Percentiles rank a stretch among this genome's conserved stretches.
Conservation (phyloP, 2,329 filamentous ascomycete genomes). For the Ascocoryne sarcoides region DNA sequence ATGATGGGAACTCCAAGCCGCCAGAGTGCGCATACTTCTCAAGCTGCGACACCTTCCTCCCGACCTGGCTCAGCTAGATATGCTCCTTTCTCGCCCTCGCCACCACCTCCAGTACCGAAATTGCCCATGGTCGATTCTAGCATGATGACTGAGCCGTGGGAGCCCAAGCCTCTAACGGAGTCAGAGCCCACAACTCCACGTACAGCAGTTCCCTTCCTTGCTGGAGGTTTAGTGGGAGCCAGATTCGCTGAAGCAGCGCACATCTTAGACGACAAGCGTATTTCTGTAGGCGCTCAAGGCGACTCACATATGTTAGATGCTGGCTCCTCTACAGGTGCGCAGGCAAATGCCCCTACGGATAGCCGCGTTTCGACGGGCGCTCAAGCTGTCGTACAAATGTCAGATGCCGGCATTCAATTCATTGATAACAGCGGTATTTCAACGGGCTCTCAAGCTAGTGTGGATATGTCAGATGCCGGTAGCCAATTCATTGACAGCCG, state of each 20-base stretch:
- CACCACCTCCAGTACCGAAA: constrained; percentile 42
- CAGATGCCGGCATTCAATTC: neutral
- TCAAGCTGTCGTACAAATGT: neutral
- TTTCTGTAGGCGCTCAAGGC: neutral
- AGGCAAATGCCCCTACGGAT: neutral
- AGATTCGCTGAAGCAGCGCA: constrained; percentile 2
- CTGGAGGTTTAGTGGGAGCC: constrained; percentile 14
- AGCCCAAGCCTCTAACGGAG: constrained; percentile 20
- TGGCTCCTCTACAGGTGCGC: too few species aligned
- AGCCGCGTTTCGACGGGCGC: neutral
- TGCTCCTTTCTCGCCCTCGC: constrained; percentile 35
- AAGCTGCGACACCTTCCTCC: constrained; percentile 34
- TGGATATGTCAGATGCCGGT: neutral
- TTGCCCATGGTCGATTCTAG: constrained; percentile 48
- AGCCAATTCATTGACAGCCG: neutral
- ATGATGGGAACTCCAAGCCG: constrained; percentile 44
- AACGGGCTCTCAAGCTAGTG: neutral
- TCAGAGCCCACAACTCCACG: constrained; percentile 14
- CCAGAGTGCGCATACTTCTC: constrained; percentile 35
- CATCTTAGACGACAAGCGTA: neutral
- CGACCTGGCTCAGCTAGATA: constrained; percentile 26
- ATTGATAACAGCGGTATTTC: neutral
- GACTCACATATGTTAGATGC: neutral
- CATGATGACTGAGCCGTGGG: constrained; percentile 52
- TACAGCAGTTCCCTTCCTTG: constrained; percentile 15